Evolutionary conservation across 257 asterid species (phyloP).

Genomic region (Jacaranda copaia): DNA sequence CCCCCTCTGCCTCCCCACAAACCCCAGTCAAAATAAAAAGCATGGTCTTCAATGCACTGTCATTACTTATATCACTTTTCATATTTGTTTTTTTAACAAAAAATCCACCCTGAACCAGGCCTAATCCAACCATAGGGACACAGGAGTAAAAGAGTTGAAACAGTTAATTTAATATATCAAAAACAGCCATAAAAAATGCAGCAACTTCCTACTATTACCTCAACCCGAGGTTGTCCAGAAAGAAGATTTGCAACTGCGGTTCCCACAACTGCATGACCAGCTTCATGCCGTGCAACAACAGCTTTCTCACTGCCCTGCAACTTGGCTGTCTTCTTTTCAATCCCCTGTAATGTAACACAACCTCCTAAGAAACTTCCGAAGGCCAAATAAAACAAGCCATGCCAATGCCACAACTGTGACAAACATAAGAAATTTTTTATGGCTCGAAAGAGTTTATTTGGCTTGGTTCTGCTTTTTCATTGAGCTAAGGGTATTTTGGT

Average conservation of each 20-base stretch:
- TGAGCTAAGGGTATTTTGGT: background rate
- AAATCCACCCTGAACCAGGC: constrained; percentile 15
- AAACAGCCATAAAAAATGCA: constrained; percentile 25
- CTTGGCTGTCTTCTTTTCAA: constrained; percentile 95
- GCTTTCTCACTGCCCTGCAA: constrained; percentile 96
- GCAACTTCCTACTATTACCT: constrained; percentile 56
- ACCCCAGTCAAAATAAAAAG: background rate
- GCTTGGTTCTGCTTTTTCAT: constrained; percentile 16
- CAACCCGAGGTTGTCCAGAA: constrained; percentile 95
- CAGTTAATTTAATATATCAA: constrained; percentile 14
- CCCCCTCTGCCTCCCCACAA: background rate
- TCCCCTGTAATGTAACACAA: constrained; percentile 66
- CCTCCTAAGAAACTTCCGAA: constrained; percentile 30
- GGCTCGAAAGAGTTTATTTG: constrained; percentile 1
- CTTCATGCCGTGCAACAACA: constrained; percentile 99
- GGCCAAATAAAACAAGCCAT: constrained; percentile 21
- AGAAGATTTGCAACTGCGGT: constrained; percentile 99
- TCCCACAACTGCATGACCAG: constrained; percentile 99
- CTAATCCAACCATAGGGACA: constrained; percentile 24
- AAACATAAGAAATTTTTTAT: constrained; percentile 5
- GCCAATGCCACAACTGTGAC: constrained; percentile 20
- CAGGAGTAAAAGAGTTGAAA: constrained; percentile 4
- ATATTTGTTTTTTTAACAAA: background rate
- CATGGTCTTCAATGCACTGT: background rate
- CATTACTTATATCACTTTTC: constrained; percentile 9